phyloP scores from a whole-genome alignment of 2,329 filamentous ascomycete genomes.

The Malbranchea zuffiana region DNA sequence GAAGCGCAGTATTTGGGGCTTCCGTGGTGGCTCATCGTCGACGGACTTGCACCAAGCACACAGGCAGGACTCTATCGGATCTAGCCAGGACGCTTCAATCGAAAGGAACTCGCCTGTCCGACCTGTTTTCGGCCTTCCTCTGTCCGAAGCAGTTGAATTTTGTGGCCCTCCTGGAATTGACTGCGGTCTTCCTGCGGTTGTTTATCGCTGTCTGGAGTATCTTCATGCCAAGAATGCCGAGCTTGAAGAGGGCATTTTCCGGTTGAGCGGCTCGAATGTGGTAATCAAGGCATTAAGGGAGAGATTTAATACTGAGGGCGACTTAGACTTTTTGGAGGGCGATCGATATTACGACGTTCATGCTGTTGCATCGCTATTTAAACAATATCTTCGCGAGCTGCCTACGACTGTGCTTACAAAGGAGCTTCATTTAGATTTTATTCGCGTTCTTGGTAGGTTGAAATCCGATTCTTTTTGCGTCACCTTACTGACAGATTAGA shows the following conservation, averaged over 20 bases:
- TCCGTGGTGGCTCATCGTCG: conserved; percentile 58
- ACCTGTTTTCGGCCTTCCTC: conserved; percentile 71
- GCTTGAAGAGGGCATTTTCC: conserved; percentile 88
- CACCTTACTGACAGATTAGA: conserved; percentile 36
- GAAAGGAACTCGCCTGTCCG: conserved; percentile 46
- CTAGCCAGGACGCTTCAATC: conserved; percentile 38
- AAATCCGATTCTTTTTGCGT: neutral
- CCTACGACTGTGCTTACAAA: conserved; percentile 83
- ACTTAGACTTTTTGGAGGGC: conserved; percentile 70
- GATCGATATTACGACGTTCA: conserved; percentile 90
- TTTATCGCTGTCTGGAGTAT: conserved; percentile 92
- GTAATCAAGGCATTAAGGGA: conserved; percentile 85
- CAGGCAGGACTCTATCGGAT: conserved; percentile 19
- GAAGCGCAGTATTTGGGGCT: conserved; percentile 60
- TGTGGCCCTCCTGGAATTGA: conserved; percentile 57
- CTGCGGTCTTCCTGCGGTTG: conserved; percentile 75
- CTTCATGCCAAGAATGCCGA: conserved; percentile 71
- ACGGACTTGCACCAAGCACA: conserved; percentile 38
- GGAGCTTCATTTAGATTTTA: conserved; percentile 80
- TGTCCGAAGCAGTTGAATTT: conserved; percentile 76
- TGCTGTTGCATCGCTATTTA: conserved; percentile 85
- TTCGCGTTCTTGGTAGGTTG: conserved; percentile 57
- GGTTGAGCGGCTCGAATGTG: conserved; percentile 90
- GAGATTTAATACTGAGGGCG: conserved; percentile 85
- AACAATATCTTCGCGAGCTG: conserved; percentile 85